Conservation (phyloP, 805 yeast species). For the Yamadazyma phyllophila region DNA sequence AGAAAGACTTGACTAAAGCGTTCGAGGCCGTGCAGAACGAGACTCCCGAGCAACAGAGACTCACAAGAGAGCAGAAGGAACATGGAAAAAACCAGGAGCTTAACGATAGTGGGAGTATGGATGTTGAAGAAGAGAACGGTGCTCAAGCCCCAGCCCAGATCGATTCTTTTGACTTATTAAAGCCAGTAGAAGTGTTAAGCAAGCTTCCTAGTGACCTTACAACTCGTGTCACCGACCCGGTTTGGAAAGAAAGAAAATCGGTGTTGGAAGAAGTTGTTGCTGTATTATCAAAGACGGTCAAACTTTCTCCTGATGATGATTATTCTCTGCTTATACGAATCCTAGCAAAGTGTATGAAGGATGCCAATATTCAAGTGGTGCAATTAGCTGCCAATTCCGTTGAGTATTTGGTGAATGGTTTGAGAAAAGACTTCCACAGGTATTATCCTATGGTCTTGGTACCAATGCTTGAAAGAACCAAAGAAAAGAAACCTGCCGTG, state of each 20-base stretch:
- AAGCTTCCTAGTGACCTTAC: conserved; percentile 65
- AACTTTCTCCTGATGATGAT: conserved; percentile 53
- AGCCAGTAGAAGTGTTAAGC: conserved; percentile 63
- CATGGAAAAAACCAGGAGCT: conserved; percentile 14
- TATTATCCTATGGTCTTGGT: conserved; percentile 53
- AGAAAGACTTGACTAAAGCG: conserved; percentile 71
- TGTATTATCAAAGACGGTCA: conserved; percentile 52
- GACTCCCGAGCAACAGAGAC: conserved; percentile 51
- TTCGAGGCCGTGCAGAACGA: conserved; percentile 52
- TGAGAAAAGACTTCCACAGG: conserved; percentile 53
- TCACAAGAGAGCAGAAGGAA: conserved; percentile 43
- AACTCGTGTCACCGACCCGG: conserved; percentile 52
- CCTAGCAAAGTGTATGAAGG: conserved; percentile 74
- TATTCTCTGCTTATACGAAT: conserved; percentile 60
- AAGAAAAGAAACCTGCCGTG: conserved; percentile 82
- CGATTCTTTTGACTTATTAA: conserved; percentile 71
- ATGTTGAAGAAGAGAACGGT: conserved; percentile 33
- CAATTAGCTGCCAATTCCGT: conserved; percentile 71
- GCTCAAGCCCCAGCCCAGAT: conserved; percentile 18
- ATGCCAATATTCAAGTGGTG: conserved; percentile 86
- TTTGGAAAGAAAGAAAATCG: conserved; percentile 94
- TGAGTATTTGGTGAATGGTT: conserved; percentile 61
- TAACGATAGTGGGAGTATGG: conserved; percentile 15
- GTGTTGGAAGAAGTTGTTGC: conserved; percentile 63
- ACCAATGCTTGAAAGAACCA: conserved; percentile 75